Evolutionary conservation across 768 basidiomycete species (phyloP).

Genomic region (Suillus subalutaceus): DNA sequence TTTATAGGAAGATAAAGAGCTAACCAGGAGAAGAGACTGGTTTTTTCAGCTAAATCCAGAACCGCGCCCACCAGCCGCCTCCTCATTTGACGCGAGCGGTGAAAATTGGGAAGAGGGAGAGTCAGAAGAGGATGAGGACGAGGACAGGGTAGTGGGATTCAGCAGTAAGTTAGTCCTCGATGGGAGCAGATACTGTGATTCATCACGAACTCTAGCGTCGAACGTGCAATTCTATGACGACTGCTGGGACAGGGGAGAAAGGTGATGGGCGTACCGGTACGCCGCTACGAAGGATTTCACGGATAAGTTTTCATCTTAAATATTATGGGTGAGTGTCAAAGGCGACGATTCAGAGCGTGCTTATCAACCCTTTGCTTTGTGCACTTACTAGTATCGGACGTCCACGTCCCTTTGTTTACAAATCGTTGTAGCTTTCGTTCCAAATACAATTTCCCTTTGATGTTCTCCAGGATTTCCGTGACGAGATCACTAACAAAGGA

Average conservation of each 20-base stretch:
- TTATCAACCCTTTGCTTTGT: neutral
- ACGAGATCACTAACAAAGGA: neutral
- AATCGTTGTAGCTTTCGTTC: neutral
- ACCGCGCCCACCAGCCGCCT: slow-evolving; percentile 4
- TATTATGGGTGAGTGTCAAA: neutral
- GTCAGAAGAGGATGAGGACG: slow-evolving; percentile 14
- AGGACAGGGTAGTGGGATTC: slow-evolving; percentile 18
- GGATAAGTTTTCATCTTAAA: slow-evolving; percentile 18
- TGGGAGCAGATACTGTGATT: slow-evolving; percentile 12
- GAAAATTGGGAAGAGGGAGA: slow-evolving; percentile 19
- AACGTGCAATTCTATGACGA: slow-evolving; percentile 24
- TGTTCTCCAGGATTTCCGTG: neutral
- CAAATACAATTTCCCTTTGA: neutral
- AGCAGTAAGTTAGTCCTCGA: slow-evolving; percentile 25
- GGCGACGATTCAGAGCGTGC: neutral
- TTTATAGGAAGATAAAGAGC: slow-evolving; percentile 18
- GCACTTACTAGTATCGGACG: neutral
- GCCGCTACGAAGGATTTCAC: slow-evolving; percentile 30
- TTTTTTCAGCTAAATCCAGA: neutral
- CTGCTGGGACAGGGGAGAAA: slow-evolving; percentile 11
- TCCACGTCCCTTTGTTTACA: neutral
- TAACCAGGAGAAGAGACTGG: neutral
- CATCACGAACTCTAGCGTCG: slow-evolving; percentile 17
- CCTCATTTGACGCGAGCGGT: neutral
- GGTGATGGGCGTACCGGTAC: slow-evolving; percentile 30